Conservation (phyloP, 1,284 basidiomycete genomes). For the Ustilago bromivora region DNA sequence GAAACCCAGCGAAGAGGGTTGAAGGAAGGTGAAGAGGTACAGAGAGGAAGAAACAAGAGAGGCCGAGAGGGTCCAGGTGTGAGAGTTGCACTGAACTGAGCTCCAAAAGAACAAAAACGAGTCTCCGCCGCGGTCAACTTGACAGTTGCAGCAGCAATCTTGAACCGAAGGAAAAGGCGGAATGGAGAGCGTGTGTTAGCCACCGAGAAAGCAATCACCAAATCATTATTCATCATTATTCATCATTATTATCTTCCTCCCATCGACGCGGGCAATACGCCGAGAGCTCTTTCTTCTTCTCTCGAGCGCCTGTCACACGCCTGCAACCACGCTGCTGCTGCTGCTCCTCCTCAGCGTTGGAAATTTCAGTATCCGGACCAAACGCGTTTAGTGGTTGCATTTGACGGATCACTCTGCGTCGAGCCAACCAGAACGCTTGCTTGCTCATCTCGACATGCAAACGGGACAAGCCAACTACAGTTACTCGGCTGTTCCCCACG, state of each 20-base stretch:
- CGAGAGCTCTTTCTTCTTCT: background rate
- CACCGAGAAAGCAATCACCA: background rate
- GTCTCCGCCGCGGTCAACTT: too few species aligned
- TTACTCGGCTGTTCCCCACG: background rate
- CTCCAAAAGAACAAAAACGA: background rate
- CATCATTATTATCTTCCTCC: background rate
- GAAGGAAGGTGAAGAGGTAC: background rate
- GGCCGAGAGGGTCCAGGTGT: constrained; percentile 1
- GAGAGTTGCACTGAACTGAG: background rate
- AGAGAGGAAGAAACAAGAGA: background rate
- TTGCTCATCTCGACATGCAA: background rate
- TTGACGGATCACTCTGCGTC: constrained; percentile 28
- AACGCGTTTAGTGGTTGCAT: background rate
- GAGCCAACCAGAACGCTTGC: constrained; percentile 26
- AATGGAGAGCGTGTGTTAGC: background rate
- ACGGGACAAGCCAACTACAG: background rate
- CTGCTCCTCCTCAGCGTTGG: background rate
- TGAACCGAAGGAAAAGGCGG: constrained; percentile 4
- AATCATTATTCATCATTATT: background rate
- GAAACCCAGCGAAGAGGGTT: background rate
- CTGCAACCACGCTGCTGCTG: background rate
- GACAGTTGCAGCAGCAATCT: background rate
- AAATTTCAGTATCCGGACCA: constrained; percentile 5
- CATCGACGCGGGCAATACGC: constrained; percentile 3
- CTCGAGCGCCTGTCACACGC: background rate